These are phyloP conservation scores for Acacia concinna DNA, from an alignment of 331 rosid genomes.

Conservation along the genomic window DNA sequence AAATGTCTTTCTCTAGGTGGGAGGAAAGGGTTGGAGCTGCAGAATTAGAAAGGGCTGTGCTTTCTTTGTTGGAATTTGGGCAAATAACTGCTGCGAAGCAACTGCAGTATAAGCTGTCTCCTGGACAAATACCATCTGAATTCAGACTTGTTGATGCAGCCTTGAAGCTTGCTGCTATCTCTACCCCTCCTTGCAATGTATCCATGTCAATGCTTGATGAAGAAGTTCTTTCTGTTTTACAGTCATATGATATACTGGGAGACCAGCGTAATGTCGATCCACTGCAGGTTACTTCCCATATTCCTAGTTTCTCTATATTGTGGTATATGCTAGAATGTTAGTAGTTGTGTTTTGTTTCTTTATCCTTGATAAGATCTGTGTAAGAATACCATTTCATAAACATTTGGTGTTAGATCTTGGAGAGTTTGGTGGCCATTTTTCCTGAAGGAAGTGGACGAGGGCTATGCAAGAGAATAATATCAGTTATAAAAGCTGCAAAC, in stretches of 20 bases:
- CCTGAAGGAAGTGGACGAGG: conserved; percentile 89
- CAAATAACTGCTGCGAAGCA: conserved; percentile 94
- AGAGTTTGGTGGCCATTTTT: conserved; percentile 63
- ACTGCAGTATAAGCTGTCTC: conserved; percentile 88
- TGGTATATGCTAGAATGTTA: background rate
- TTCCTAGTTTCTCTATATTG: background rate
- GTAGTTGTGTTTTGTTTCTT: conserved; percentile 4
- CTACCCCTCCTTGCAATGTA: conserved; percentile 62
- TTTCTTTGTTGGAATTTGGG: conserved; percentile 92
- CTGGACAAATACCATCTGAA: conserved; percentile 74
- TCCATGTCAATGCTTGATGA: conserved; percentile 70
- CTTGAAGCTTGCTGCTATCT: conserved; percentile 74
- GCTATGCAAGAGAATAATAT: conserved; percentile 81
- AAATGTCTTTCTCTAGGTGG: conserved; percentile 87
- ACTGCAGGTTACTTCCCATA: conserved; percentile 57
- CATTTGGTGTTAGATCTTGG: conserved; percentile 69
- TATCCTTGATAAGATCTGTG: conserved; percentile 19
- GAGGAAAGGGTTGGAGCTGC: conserved; percentile 92
- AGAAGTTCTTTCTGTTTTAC: conserved; percentile 63
- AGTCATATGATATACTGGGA: conserved; percentile 44
- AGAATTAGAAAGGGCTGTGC: conserved; percentile 89
- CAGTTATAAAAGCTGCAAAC: conserved; percentile 85
- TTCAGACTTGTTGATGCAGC: conserved; percentile 85
- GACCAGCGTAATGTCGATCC: conserved; percentile 57
- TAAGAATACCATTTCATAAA: conserved; percentile 22